Evolutionary conservation across 352 stramenopile genomes (phyloP).

Genomic region (Pythium aristosporum): DNA sequence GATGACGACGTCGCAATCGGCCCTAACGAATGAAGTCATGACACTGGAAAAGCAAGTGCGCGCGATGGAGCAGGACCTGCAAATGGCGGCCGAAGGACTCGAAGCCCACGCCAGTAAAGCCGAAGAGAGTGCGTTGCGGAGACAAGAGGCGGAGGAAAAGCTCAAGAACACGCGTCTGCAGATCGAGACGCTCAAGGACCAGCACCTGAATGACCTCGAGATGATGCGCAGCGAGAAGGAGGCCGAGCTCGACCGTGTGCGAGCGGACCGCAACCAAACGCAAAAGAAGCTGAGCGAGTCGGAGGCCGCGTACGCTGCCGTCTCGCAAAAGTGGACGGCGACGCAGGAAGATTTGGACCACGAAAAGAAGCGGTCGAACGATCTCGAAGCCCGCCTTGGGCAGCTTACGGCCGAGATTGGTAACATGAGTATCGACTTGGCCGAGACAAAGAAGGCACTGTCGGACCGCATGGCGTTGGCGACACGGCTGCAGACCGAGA

Average conservation of each 20-base stretch:
- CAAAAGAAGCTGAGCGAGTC: slow-evolving; percentile 28
- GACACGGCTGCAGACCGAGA: slow-evolving; percentile 80
- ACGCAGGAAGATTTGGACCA: slow-evolving; percentile 40
- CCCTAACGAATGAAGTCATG: slow-evolving; percentile 62
- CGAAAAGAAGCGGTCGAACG: slow-evolving; percentile 36
- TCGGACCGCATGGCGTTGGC: slow-evolving; percentile 81
- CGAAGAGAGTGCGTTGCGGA: slow-evolving; percentile 51
- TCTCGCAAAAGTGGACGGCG: slow-evolving; percentile 31
- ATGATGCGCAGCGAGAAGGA: slow-evolving; percentile 66
- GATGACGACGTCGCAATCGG: slow-evolving; percentile 56
- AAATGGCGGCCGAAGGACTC: slow-evolving; percentile 63
- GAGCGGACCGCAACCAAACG: slow-evolving; percentile 34
- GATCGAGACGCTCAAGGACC: slow-evolving; percentile 50
- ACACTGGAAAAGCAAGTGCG: slow-evolving; percentile 59
- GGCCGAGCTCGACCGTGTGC: slow-evolving; percentile 45
- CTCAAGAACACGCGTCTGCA: slow-evolving; percentile 44
- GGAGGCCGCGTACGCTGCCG: slow-evolving; percentile 30
- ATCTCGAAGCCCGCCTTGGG: slow-evolving; percentile 48
- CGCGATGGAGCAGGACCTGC: slow-evolving; percentile 62
- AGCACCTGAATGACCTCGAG: slow-evolving; percentile 60
- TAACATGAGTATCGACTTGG: slow-evolving; percentile 69
- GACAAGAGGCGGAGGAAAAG: slow-evolving; percentile 55
- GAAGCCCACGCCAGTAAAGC: slow-evolving; percentile 63
- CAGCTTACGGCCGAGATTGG: slow-evolving; percentile 60
- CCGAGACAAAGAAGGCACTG: slow-evolving; percentile 81